Evolutionary conservation across 768 basidiomycete species (phyloP).

Genomic region (Glaciozyma martinii): DNA sequence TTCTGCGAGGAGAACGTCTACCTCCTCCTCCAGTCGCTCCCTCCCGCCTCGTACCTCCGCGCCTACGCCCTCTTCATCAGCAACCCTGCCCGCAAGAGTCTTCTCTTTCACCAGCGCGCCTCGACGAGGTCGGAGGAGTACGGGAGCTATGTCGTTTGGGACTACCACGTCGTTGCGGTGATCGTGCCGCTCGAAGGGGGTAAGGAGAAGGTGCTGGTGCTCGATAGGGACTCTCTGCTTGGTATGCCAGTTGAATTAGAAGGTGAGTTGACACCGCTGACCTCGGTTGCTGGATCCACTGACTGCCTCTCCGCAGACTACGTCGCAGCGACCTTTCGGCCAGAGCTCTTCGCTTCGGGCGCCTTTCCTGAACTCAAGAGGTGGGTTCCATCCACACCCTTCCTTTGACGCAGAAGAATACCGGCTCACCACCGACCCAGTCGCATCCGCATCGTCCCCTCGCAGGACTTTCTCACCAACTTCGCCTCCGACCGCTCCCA

Average conservation of each 20-base stretch:
- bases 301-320: background rate
- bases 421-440: background rate
- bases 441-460: conserved; percentile 25
- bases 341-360: conserved; percentile 6
- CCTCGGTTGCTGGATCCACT: too few relatives aligned
- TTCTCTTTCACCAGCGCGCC: conserved; percentile 27
- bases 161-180: conserved; percentile 28
- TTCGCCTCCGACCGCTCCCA: conserved; percentile 31
- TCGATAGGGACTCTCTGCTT: conserved; percentile 22
- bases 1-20: conserved; percentile 33
- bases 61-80: conserved; percentile 27
- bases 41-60: background rate
- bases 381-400: background rate
- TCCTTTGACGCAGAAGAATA: background rate
- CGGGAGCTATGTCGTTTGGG: conserved; percentile 24
- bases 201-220: background rate
- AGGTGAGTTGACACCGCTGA: background rate
- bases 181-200: background rate
- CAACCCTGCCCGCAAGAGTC: conserved; percentile 2
- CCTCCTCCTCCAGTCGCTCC: conserved; percentile 3
- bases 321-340: conserved; percentile 10
- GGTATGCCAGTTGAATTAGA: background rate
- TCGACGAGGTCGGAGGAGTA: background rate
- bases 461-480: conserved; percentile 3
- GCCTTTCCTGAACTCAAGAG: conserved; percentile 2